Evolutionary conservation across 2,329 filamentous ascomycete genomes (phyloP), one percentile per base, ranked within the genome.

Genomic region (Pseudopyricularia cyperi): DNA sequence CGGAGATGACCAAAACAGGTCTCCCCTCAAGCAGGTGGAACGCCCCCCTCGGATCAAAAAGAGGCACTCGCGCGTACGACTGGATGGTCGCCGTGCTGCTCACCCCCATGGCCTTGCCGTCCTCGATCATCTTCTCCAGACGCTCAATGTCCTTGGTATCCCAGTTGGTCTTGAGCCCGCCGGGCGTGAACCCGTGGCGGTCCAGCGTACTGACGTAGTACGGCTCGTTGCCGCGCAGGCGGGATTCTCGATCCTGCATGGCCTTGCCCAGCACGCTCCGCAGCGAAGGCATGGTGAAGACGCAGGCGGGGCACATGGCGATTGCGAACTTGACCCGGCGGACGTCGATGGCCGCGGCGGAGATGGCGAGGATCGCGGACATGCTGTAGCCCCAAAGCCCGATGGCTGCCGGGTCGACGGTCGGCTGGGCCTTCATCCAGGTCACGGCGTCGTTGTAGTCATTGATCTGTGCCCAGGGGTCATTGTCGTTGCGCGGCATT

Each of bases 381-480:
- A 49, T 26, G 32, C 32, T 34, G 32, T 34, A 24, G 9, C 48
- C 48, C 48, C 48, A 49, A 4, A 37, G 48, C 32, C 28, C 48
- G 17, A 49, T 15, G n/a, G 22, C 22, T 15, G 30, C 17, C 17
- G 48, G 48, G 48, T 37, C 32, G 9, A 49, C 48, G n/a, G 22
- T 34, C 32, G 30, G 30, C n/a, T 26, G 48, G 1, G 28, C 48
- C n/a, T 33, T 34, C 1, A 49, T 17, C 9, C 22, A 49, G 4
- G 48, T 49, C 3, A 49, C 48, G 32, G 48, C 48, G 33, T 49
- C 48, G 32, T 49, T 26, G 32, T 34, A 35, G 33, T 49, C 48
- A n/a, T 24, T 32, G 6, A 24, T 34, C 9, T 35, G 48, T 28
- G 32, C 33, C 28, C 32, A 24, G 19, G 48, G 48, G 48, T 49